Percentiles rank a stretch among this genome's conserved stretches.
These are phyloP conservation scores for Graphilbum fragrans DNA, from an alignment of 2,329 filamentous ascomycete genomes.

Conservation along the genomic window DNA sequence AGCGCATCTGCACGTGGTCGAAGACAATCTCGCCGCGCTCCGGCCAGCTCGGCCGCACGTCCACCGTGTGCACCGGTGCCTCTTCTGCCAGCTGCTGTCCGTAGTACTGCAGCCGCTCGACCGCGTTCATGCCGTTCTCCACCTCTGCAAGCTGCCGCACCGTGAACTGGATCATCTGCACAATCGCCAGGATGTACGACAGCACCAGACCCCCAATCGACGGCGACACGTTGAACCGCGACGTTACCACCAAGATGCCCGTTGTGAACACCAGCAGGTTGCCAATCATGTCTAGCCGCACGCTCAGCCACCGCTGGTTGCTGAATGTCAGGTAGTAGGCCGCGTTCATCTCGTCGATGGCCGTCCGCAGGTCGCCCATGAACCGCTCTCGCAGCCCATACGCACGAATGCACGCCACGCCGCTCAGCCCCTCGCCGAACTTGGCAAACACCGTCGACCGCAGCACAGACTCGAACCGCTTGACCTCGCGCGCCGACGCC, in stretches of 20 bases:
- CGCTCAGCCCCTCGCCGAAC: constrained; percentile 79
- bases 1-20: constrained; percentile 66
- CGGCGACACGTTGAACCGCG: constrained; percentile 72
- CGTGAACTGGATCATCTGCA: constrained; percentile 92
- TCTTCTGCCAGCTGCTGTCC: constrained; percentile 80
- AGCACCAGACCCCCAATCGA: constrained; percentile 80
- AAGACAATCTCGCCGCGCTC: constrained; percentile 74
- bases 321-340: constrained; percentile 93
- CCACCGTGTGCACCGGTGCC: constrained; percentile 64
- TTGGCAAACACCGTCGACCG: constrained; percentile 81
- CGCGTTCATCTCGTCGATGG: constrained; percentile 84
- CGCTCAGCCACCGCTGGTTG: constrained; percentile 86
- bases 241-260: constrained; percentile 84
- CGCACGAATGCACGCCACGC: constrained; percentile 74
- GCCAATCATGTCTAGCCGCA: constrained; percentile 75
- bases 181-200: constrained; percentile 85
- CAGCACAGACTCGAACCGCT: constrained; percentile 83
- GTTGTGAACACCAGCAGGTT: constrained; percentile 77
- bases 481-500: constrained; percentile 82
- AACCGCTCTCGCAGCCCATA: constrained; percentile 77
- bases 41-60: constrained; percentile 69
- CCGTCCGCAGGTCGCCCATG: constrained; percentile 50
- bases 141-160: constrained; percentile 90
- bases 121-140: constrained; percentile 96
- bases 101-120: constrained; percentile 85